phyloP scores from a whole-genome alignment of 805 yeast genomes.

The Yarrowia osloensis region DNA sequence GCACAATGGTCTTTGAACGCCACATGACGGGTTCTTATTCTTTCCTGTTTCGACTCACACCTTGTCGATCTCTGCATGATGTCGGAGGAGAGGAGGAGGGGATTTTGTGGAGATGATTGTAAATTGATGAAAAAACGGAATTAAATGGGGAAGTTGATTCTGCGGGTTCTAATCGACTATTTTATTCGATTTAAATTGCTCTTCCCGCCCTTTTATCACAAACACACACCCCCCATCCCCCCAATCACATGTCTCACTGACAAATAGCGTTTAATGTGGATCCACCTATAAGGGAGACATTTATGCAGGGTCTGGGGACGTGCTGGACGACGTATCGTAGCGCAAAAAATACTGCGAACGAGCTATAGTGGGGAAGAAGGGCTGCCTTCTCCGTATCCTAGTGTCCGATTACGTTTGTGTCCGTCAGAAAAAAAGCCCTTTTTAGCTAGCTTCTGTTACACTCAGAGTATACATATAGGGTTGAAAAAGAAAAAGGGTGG shows the following conservation, averaged over 20 bases:
- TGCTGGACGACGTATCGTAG: background rate
- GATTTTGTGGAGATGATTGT: too few relatives aligned
- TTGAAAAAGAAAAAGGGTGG: background rate
- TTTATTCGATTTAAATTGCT: too few relatives aligned
- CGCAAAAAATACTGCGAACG: background rate
- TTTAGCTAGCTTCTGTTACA: too few relatives aligned
- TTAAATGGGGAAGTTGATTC: too few relatives aligned
- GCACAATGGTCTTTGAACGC: background rate
- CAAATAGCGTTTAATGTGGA: constrained; percentile 8
- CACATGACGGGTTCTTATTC: background rate
- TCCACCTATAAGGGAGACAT: constrained; percentile 20
- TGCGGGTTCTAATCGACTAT: too few relatives aligned
- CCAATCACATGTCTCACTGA: background rate
- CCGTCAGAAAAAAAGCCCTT: background rate
- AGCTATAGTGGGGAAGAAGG: background rate
- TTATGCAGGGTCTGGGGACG: constrained; percentile 10
- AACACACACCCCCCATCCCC: too few relatives aligned
- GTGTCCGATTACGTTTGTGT: background rate
- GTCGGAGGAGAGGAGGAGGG: background rate
- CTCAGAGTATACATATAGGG: background rate
- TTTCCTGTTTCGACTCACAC: background rate
- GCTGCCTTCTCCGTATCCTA: background rate
- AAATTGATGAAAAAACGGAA: too few relatives aligned
- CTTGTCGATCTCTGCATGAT: background rate
- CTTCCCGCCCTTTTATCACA: too few relatives aligned